Conservation (phyloP, 805 yeast genomes). For the Schizosaccharomyces pombe region ASM294v3 CU329670.1:1439501-1440000, state of each 20-base stretch:
- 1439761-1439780: slow-evolving; percentile 78
- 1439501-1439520: slow-evolving; percentile 13
- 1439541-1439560: slow-evolving; percentile 8
- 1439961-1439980: slow-evolving; percentile 52
- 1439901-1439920: slow-evolving; percentile 53
- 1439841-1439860: slow-evolving; percentile 55
- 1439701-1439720: slow-evolving; percentile 68
- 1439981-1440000: slow-evolving; percentile 81
- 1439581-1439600: slow-evolving; percentile 4
- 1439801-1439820: slow-evolving; percentile 44
- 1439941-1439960: slow-evolving; percentile 95
- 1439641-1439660: slow-evolving; percentile 30
- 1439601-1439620: slow-evolving; percentile 14
- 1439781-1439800: slow-evolving; percentile 47
- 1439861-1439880: slow-evolving; percentile 22
- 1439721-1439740: slow-evolving; percentile 41
- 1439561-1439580: slow-evolving; percentile 7
- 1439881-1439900: slow-evolving; percentile 24
- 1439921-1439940: slow-evolving; percentile 40
- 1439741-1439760: slow-evolving; percentile 79
- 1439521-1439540: slow-evolving; percentile 13
- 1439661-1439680: slow-evolving; percentile 27
- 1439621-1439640: slow-evolving; percentile 18
- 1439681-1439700: slow-evolving; percentile 61
- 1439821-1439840: slow-evolving; percentile 43